Evolutionary conservation across 2,329 filamentous ascomycete genomes (phyloP).

Genomic region (Cercospora zeina): DNA sequence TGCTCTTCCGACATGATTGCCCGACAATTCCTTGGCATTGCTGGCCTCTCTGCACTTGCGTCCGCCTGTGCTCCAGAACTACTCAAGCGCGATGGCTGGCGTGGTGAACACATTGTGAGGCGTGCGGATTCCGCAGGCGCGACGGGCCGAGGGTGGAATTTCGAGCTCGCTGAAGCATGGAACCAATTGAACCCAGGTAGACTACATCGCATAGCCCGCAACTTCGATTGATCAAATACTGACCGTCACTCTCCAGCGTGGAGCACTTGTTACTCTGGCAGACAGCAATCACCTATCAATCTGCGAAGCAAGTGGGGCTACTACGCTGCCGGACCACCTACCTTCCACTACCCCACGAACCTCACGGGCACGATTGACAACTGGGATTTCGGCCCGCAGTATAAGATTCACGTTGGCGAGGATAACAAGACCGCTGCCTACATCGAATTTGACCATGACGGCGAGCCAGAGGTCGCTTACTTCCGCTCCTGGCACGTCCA

Average conservation of each 20-base stretch:
- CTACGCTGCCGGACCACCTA: slow-evolving; percentile 4
- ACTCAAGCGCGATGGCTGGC: slow-evolving; percentile 22
- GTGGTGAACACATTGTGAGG: slow-evolving; percentile 20
- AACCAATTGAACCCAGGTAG: slow-evolving; percentile 22
- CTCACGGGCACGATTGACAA: slow-evolving; percentile 49
- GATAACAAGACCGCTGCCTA: slow-evolving; percentile 45
- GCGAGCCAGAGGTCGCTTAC: slow-evolving; percentile 48
- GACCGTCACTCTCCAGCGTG: slow-evolving; percentile 12
- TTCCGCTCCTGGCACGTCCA: slow-evolving; percentile 56
- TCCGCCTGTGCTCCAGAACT: slow-evolving; percentile 24
- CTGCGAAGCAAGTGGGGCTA: slow-evolving; percentile 7
- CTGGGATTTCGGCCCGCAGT: slow-evolving; percentile 53
- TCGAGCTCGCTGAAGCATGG: slow-evolving; percentile 26
- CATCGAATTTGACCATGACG: slow-evolving; percentile 50
- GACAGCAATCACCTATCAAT: slow-evolving; percentile 22
- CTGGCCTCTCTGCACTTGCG: slow-evolving; percentile 18
- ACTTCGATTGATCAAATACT: background rate
- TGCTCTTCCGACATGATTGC: slow-evolving; percentile 13
- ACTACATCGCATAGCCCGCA: background rate
- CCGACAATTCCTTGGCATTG: slow-evolving; percentile 12
- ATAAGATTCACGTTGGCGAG: slow-evolving; percentile 43
- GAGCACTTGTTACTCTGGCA: slow-evolving; percentile 25
- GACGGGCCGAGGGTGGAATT: slow-evolving; percentile 25
- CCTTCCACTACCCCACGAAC: slow-evolving; percentile 39
- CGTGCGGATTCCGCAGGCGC: slow-evolving; percentile 18